Conservation (phyloP, 2,329 filamentous ascomycete genomes). For the Calonectria ilicicola region DNA sequence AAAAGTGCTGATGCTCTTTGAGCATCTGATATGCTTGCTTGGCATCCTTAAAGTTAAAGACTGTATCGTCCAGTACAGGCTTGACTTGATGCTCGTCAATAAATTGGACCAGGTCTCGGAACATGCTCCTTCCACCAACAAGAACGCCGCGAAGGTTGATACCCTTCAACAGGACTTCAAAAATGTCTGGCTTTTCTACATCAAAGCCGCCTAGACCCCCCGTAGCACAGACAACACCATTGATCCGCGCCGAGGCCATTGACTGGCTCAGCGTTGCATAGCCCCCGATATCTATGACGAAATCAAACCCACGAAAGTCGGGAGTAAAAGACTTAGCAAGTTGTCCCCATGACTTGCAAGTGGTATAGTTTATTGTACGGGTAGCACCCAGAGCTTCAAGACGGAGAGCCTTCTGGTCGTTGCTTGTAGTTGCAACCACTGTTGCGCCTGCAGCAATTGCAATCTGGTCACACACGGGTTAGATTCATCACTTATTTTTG, state of each 20-base stretch:
- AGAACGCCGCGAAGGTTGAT: too few species aligned
- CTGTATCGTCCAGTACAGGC: not conserved
- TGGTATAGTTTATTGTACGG: not conserved
- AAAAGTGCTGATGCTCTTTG: not conserved
- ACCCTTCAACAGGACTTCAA: not conserved
- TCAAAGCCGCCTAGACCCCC: not conserved
- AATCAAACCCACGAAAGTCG: not conserved
- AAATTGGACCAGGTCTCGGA: not conserved
- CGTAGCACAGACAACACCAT: not conserved
- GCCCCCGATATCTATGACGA: not conserved
- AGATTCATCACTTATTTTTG: too few species aligned
- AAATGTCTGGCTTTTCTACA: not conserved
- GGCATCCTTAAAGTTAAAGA: not conserved
- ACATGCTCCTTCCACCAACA: not conserved
- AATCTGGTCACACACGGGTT: too few species aligned
- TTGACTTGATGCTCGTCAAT: not conserved
- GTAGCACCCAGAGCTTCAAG: not conserved
- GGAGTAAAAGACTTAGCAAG: not conserved
- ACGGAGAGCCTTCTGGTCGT: not conserved
- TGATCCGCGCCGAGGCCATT: not conserved
- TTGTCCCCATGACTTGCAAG: not conserved
- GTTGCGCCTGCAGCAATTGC: too few species aligned
- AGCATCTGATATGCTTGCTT: not conserved
- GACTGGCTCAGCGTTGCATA: not conserved
- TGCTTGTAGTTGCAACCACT: not conserved